Base-by-base conservation (phyloP, 129 eudicot species). In the Pulicaria dysenterica region DNA sequence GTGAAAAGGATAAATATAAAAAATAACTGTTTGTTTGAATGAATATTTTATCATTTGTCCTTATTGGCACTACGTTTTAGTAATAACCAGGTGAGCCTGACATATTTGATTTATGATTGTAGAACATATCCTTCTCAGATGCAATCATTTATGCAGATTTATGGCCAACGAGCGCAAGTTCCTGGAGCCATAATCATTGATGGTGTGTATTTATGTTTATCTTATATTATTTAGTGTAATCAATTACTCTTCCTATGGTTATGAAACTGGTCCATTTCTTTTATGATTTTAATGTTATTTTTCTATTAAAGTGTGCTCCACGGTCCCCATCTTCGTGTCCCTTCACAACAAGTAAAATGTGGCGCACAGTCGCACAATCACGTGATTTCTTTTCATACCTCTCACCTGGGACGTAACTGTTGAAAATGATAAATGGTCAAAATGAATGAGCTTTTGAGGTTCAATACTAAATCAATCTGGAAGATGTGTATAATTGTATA, bases 151-250 rank as follows among this genome's bases (percentile, higher is more conserved):
- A 93, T 87, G 95, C 82, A 81, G 31, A 84, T 93, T 15, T 93
- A 75, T 75, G 95, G 90, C 40, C 95, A 83, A 73, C 87, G 96
- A 15, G 78, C 86, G 40, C 82, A 73, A 58, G 87, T 84, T 60
- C 96, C 95, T 59, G 98, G 98, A 64, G 91, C 96, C 80, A 72
- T 92, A 65, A 83, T 92, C 77, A 85, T 92, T 78, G 98, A 92
- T 24, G 98, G 98, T 92, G 66, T 56, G 78, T 76, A 43, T 65
- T 45, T 47, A 42, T 24, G 31, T 24, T 24, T 24, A 0, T 24
- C 31, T 24, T 71, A 42, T 69, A 17, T 12, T 53, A 51, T 55
- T 37, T 45, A 19, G 58, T 15, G 66, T 55, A 8, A 11, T 44
- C 47, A 41, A 46, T 59, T 55, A 69, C 44, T 75, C 42, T 31